Evolutionary conservation across 2,329 filamentous ascomycete species (phyloP).

Genomic region (Diplocarpon rosae): DNA sequence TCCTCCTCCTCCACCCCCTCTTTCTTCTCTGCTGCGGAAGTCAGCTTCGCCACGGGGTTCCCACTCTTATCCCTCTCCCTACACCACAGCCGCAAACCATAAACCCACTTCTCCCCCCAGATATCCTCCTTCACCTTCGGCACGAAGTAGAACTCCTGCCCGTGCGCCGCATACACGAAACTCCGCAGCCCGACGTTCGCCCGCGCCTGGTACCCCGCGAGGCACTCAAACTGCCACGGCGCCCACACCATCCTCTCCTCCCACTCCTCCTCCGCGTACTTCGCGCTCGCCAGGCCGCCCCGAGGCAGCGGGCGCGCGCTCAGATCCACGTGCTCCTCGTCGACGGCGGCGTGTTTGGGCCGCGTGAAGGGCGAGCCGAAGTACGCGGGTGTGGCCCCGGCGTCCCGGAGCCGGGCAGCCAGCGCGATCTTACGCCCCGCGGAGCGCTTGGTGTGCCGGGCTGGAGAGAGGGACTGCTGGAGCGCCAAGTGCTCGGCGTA

Average conservation of each 20-base stretch:
- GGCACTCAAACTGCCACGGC: constrained; percentile 5
- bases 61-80: constrained; percentile 3
- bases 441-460: neutral
- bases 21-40: no score
- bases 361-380: neutral
- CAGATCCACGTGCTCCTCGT: constrained; percentile 1
- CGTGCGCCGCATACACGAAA: constrained; percentile 10
- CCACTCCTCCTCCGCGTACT: constrained; percentile 2
- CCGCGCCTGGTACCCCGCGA: constrained; percentile 8
- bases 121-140: constrained; percentile 12
- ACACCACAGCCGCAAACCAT: constrained; percentile 12
- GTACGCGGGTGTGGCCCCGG: neutral
- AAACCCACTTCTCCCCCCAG: constrained; percentile 9
- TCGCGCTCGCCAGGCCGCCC: neutral
- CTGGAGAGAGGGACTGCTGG: neutral
- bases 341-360: neutral
- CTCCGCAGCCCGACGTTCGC: constrained; percentile 11
- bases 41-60: neutral
- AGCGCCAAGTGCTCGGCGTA: constrained; percentile 5
- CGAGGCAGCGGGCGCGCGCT: neutral
- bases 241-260: neutral
- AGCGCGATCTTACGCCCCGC: neutral
- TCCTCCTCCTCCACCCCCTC: neutral
- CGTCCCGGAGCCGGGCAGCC: neutral
- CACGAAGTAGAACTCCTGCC: constrained; percentile 9